A percentile compares a stretch with the other conserved stretches of the same genome.
Evolutionary conservation across 495 filamentous ascomycete genomes (phyloP).

Genomic region (Penicillium coprophilum): DNA sequence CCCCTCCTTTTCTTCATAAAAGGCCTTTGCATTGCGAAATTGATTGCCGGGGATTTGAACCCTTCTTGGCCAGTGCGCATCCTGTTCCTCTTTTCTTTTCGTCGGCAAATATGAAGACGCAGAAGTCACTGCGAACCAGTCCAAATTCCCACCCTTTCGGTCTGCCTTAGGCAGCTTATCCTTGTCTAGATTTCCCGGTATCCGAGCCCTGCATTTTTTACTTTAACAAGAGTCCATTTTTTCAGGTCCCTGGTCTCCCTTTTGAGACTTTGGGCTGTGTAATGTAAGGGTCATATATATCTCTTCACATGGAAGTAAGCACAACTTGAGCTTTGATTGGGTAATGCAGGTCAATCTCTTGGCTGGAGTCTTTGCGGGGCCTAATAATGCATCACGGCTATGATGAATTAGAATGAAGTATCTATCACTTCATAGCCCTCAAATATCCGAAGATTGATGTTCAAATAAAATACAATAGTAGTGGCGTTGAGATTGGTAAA

Average conservation of each 20-base stretch:
- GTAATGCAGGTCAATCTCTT: conserved; percentile 26
- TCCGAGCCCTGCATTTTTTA: conserved; percentile 11
- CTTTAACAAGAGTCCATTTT: neutral
- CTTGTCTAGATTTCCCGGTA: conserved; percentile 24
- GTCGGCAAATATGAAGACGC: conserved; percentile 30
- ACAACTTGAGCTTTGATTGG: neutral
- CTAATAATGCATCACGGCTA: conserved; percentile 19
- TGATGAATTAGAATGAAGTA: neutral
- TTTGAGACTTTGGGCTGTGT: neutral
- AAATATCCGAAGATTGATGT: neutral
- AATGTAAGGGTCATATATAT: neutral
- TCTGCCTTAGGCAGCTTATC: conserved; percentile 14
- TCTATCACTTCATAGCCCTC: neutral
- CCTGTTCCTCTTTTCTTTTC: conserved; percentile 12
- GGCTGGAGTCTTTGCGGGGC: conserved; percentile 26
- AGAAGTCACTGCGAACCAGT: conserved; percentile 16
- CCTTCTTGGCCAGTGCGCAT: conserved; percentile 23
- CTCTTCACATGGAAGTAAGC: neutral
- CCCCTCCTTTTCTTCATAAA: conserved; percentile 18
- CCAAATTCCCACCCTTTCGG: conserved; percentile 7
- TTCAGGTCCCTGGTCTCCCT: neutral
- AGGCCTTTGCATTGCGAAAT: conserved; percentile 30
- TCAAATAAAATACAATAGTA: too few relatives aligned
- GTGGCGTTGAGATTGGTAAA: too few relatives aligned
- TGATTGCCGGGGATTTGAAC: conserved; percentile 24